Base-by-base conservation (phyloP, 345 rosid genomes). In the Eucalyptus grandis region DNA sequence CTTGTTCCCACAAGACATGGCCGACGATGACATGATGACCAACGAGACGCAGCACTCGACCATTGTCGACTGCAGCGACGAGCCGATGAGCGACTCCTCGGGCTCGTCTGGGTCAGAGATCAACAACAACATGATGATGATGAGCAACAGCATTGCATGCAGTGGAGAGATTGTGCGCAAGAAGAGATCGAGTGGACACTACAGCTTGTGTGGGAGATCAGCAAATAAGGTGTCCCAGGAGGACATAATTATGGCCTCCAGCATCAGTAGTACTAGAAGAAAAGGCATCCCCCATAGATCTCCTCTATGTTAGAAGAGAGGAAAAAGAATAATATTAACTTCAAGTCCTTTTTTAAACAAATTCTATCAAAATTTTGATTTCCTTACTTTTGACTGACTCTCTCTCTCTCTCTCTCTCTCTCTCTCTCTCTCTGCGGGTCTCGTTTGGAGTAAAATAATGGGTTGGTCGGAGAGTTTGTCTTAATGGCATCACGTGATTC, bases 241-340 rank as follows among this genome's bases (percentile, higher is more conserved):
- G 72, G 96, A 94, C 24, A 95, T 94, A 72, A 95, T 95, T 90
- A 96, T 95, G 91, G 95, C 98, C 53, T 91, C 94, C 13, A 92
- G 96, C 92, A 92, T 40, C 86, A 94, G 94, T 89, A 96, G 93
- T 92, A 37, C 88, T 14, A 93, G 99, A 90, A 94, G 99, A 89
- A 98, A 98, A 92, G 98, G 99, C 91, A 93, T 95, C 91, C 99
- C 99, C 69, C 99, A 97, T 50, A 92, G 99, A 89, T 95, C 99
- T 88, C 99, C 99, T 90, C 90, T 97, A 24, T 97, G 97, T 92
- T 98, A 95, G 93, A 77, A 89, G 67, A 85, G 88, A 87, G 58
- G n/a, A 47, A 83, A 72, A 87, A 83, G 47, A 54, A 86, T 86
- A 86, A 30, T 54, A 87, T 54, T 56, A 87, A 62, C 62, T 37